Evolutionary conservation across 2,329 filamentous ascomycete genomes (phyloP).

Genomic region (Alternaria ethzedia): DNA sequence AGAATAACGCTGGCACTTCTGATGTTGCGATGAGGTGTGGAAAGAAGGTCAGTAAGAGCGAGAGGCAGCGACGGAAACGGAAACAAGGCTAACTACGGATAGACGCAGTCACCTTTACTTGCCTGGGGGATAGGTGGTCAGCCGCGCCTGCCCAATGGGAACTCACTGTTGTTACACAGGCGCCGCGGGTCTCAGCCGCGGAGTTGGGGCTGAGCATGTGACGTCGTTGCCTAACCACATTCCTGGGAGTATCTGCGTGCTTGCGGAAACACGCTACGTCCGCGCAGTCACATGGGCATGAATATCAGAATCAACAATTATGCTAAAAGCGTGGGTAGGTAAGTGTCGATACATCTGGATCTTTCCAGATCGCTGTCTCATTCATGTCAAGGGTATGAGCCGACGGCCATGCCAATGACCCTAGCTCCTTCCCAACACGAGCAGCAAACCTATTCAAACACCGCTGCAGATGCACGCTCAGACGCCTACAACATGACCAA

Average conservation of each 20-base stretch:
- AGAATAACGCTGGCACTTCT: neutral
- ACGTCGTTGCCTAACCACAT: neutral
- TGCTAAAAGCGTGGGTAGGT: neutral
- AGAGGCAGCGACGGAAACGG: neutral
- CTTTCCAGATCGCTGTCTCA: neutral
- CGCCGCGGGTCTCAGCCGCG: neutral
- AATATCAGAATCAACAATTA: neutral
- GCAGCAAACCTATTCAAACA: neutral
- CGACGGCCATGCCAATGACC: neutral
- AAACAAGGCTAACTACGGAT: neutral
- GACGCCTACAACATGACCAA: constrained; percentile 74
- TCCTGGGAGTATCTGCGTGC: neutral
- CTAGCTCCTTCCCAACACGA: neutral
- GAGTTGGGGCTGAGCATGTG: neutral
- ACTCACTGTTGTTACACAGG: neutral
- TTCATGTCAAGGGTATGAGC: neutral
- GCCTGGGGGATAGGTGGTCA: neutral
- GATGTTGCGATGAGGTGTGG: neutral
- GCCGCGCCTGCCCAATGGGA: neutral
- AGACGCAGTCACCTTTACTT: neutral
- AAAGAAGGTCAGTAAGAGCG: neutral
- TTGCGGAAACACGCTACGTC: neutral
- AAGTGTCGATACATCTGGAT: neutral
- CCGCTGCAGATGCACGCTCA: neutral
- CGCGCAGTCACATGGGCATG: neutral